Conservation (phyloP, 768 basidiomycete species). For the Phaffia tasmanica region DNA sequence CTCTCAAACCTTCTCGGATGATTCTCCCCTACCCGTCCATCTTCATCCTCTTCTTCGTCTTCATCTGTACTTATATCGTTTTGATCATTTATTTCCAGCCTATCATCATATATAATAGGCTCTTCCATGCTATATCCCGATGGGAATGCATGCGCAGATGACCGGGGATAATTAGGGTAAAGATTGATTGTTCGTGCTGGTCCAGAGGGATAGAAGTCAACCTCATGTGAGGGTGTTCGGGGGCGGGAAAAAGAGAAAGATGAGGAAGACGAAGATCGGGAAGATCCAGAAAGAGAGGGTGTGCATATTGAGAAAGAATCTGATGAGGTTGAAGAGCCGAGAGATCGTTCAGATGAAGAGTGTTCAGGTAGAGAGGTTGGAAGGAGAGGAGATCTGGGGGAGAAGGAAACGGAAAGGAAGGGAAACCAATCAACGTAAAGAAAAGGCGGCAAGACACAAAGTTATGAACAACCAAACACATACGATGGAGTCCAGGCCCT, state of each 20-base stretch:
- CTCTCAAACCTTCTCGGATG: constrained; percentile 7
- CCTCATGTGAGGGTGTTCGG: background rate
- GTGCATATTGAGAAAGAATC: background rate
- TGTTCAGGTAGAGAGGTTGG: background rate
- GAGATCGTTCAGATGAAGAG: background rate
- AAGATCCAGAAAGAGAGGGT: background rate
- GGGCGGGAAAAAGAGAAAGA: background rate
- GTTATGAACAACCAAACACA: too few species aligned
- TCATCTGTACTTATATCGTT: background rate
- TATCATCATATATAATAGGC: background rate
- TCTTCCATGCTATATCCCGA: background rate
- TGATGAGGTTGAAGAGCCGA: background rate
- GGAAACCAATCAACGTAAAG: too few species aligned
- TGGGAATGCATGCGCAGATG: background rate
- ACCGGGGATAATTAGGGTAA: background rate
- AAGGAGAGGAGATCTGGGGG: too few species aligned
- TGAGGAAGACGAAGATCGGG: background rate
- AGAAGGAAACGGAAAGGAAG: too few species aligned
- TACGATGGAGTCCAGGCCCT: too few species aligned
- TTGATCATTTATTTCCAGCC: background rate
- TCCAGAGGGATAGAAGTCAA: constrained; percentile 1
- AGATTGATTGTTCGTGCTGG: background rate
- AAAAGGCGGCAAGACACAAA: too few species aligned
- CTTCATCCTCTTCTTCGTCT: constrained; percentile 3
- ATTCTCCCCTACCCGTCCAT: background rate